Percentiles rank a stretch among this genome's conserved stretches.
Evolutionary conservation across 2,329 filamentous ascomycete species (phyloP).

Genomic region (Alternaria triticina): DNA sequence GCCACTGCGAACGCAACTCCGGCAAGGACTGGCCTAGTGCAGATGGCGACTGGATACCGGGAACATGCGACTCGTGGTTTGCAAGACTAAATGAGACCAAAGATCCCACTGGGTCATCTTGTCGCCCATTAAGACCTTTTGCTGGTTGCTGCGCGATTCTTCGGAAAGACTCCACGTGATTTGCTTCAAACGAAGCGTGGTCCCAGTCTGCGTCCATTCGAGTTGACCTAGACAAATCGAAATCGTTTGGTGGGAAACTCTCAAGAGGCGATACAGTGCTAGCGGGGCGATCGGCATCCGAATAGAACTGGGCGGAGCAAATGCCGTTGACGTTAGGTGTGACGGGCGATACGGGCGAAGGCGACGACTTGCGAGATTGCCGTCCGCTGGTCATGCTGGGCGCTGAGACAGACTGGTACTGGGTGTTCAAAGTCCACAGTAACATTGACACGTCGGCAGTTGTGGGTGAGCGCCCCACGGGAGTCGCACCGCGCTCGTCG

Average conservation of each 20-base stretch:
- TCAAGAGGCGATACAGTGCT: neutral
- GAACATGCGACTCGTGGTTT: neutral
- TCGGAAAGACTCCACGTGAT: neutral
- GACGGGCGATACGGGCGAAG: slow-evolving; percentile 2
- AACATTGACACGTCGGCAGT: neutral
- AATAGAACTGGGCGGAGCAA: neutral
- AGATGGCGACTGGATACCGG: too few relatives aligned
- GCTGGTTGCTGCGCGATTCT: neutral
- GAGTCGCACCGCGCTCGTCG: neutral
- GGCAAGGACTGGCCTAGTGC: neutral
- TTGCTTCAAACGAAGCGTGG: neutral
- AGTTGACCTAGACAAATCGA: neutral
- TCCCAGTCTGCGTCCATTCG: neutral
- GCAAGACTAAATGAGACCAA: too few relatives aligned
- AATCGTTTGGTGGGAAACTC: neutral
- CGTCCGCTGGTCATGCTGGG: neutral
- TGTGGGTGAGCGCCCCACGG: neutral
- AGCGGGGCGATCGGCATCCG: neutral
- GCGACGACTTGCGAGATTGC: neutral
- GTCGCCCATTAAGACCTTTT: neutral
- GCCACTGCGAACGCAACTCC: neutral
- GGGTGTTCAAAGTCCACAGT: neutral
- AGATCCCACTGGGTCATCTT: fast-evolving
- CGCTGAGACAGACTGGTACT: neutral
- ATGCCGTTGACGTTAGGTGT: neutral